Evolutionary conservation across 352 stramenopile species (phyloP).

Genomic region (Aphanomyces euteiches): DNA sequence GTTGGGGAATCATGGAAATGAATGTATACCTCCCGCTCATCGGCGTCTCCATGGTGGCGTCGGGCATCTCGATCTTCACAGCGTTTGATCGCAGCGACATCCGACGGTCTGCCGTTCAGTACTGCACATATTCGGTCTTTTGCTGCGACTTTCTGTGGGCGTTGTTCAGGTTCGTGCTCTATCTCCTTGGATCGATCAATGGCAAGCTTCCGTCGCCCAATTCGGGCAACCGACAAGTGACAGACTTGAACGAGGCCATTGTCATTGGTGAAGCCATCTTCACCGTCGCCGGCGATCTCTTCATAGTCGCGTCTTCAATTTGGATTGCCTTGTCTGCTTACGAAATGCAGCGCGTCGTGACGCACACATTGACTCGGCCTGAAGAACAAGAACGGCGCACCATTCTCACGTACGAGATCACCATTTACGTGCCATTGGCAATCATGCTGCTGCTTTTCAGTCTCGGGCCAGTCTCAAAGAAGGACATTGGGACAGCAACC

Average conservation of each 20-base stretch:
- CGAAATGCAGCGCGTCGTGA: constrained; percentile 62
- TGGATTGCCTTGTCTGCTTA: constrained; percentile 63
- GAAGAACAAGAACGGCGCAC: constrained; percentile 46
- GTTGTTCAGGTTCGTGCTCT: constrained; percentile 48
- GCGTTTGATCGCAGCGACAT: constrained; percentile 63
- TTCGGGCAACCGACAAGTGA: constrained; percentile 4
- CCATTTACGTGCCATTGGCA: constrained; percentile 46
- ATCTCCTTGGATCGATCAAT: constrained; percentile 50
- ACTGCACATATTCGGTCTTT: constrained; percentile 62
- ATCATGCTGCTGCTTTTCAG: constrained; percentile 41
- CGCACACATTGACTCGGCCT: constrained; percentile 63
- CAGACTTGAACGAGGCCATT: not conserved
- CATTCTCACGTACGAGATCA: constrained; percentile 50
- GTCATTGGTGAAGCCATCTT: constrained; percentile 35
- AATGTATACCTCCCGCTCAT: constrained; percentile 55
- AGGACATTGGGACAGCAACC: not conserved
- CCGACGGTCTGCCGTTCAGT: constrained; percentile 59
- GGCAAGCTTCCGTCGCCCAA: constrained; percentile 32
- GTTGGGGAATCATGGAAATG: constrained; percentile 34
- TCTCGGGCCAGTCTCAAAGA: not conserved
- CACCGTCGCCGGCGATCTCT: constrained; percentile 56
- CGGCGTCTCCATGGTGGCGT: constrained; percentile 42
- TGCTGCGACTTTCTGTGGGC: constrained; percentile 65
- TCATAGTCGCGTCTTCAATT: constrained; percentile 53
- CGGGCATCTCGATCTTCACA: constrained; percentile 48